Conservation (phyloP, 78 protist species). For the Isochrysis galbana region DNA sequence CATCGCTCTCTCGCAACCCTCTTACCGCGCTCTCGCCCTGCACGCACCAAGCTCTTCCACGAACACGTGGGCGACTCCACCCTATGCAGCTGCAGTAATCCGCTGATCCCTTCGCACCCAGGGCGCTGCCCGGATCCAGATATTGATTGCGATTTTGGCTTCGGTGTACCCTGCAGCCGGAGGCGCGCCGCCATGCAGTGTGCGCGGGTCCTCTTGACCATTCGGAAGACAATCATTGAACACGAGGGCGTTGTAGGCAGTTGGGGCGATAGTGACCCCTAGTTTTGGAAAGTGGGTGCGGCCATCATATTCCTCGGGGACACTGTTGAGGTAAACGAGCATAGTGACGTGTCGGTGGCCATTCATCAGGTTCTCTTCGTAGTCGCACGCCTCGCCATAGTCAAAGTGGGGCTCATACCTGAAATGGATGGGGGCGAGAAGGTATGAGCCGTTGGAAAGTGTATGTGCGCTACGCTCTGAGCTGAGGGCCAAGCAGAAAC, state of each 20-base stretch:
- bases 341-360: conserved; percentile 13
- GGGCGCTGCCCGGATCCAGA: conserved; percentile 12
- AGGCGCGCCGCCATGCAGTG: conserved; percentile 5
- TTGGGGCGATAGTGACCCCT: background rate
- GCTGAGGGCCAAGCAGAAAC: too few relatives aligned
- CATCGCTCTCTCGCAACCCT: too few relatives aligned
- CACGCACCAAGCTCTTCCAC: too few relatives aligned
- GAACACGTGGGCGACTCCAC: too few relatives aligned
- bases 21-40: too few relatives aligned
- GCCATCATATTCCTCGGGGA: background rate
- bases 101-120: too few relatives aligned
- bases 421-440: too few relatives aligned
- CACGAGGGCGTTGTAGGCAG: background rate
- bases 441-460: too few relatives aligned
- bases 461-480: too few relatives aligned
- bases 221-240: background rate
- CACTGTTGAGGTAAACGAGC: background rate
- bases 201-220: conserved; percentile 9
- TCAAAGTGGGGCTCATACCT: background rate
- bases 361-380: background rate
- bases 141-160: background rate
- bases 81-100: too few relatives aligned
- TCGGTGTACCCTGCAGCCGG: background rate
- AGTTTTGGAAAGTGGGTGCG: background rate
- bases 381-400: conserved; percentile 10